These are phyloP conservation scores for Microcyclospora tardicrescens DNA, from an alignment of 2,329 filamentous ascomycete species.

Conservation along the genomic window DNA sequence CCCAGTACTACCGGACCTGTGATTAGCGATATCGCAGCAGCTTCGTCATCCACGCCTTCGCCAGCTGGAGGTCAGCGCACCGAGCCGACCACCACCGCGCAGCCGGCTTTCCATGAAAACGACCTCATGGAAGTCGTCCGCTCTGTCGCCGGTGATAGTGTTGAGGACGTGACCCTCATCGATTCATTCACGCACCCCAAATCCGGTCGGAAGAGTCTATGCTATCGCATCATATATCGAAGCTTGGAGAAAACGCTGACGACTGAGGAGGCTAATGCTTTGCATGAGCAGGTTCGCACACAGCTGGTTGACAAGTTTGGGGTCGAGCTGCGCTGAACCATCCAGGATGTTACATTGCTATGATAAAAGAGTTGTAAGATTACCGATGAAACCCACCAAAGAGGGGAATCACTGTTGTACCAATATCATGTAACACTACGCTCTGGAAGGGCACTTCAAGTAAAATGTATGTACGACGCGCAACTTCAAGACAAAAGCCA, in stretches of 20 bases:
- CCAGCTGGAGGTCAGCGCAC: slow-evolving; percentile 23
- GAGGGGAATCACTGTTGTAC: too few species aligned
- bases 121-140: slow-evolving; percentile 95
- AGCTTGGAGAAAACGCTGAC: slow-evolving; percentile 84
- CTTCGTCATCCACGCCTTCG: slow-evolving; percentile 20
- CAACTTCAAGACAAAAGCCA: too few species aligned
- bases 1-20: slow-evolving; percentile 16
- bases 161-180: slow-evolving; percentile 74
- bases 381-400: too few species aligned
- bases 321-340: slow-evolving; percentile 57
- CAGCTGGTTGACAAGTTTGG: slow-evolving; percentile 58
- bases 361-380: not conserved
- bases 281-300: slow-evolving; percentile 56
- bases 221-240: slow-evolving; percentile 87
- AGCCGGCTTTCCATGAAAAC: slow-evolving; percentile 67
- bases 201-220: slow-evolving; percentile 69
- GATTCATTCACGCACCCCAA: slow-evolving; percentile 85
- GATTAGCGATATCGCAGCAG: slow-evolving; percentile 19
- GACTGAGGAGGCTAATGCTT: slow-evolving; percentile 61
- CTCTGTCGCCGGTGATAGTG: slow-evolving; percentile 64
- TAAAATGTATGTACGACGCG: too few species aligned
- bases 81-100: slow-evolving; percentile 25
- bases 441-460: too few species aligned
- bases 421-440: too few species aligned
- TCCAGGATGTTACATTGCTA: not conserved